Evolutionary conservation across 2,329 filamentous ascomycete species (phyloP).

Genomic region (Zymoseptoria tritici): DNA sequence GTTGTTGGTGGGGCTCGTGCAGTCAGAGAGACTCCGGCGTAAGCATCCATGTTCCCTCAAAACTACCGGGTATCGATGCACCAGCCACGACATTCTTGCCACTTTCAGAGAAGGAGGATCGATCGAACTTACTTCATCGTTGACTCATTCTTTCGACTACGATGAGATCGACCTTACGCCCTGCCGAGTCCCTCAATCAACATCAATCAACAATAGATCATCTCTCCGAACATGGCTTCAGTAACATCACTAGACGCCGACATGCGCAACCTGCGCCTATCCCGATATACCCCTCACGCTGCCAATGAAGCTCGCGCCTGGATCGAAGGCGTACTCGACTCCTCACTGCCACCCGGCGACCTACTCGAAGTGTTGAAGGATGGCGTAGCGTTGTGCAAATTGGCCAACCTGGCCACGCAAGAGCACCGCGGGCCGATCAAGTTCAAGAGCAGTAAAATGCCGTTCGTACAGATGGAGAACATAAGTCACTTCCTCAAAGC

Average conservation of each 20-base stretch:
- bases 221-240: constrained; percentile 63
- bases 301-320: constrained; percentile 77
- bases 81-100: background rate
- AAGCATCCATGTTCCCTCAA: background rate
- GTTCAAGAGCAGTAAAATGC: constrained; percentile 90
- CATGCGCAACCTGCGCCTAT: constrained; percentile 83
- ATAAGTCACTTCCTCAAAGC: constrained; percentile 91
- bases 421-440: constrained; percentile 71
- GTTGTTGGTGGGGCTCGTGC: background rate
- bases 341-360: constrained; percentile 64
- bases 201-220: background rate
- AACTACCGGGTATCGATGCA: background rate
- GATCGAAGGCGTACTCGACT: constrained; percentile 76
- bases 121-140: background rate
- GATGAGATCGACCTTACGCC: background rate
- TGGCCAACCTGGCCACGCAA: constrained; percentile 72
- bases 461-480: constrained; percentile 99
- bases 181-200: background rate
- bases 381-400: constrained; percentile 87
- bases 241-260: constrained; percentile 92
- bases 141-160: background rate
- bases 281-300: constrained; percentile 85
- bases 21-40: background rate
- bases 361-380: constrained; percentile 82
- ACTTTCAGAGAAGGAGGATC: background rate